phyloP scores from a whole-genome alignment of 73 alveolate genomes.

The Blepharisma stoltei region DNA sequence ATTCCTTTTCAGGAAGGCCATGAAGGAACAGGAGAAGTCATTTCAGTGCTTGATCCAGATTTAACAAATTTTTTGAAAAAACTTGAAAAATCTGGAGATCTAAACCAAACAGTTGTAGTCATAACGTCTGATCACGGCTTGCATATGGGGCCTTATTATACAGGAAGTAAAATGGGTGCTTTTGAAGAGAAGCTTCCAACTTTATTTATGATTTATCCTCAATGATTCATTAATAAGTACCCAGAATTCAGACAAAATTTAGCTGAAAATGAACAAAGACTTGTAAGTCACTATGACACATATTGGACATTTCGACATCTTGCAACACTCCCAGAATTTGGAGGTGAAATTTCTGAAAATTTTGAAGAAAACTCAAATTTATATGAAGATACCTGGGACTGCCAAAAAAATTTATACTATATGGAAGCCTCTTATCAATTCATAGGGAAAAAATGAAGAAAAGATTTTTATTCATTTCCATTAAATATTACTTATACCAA shows the following conservation, averaged over 20 bases:
- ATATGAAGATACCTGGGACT: constrained; percentile 29
- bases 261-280: neutral
- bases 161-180: constrained; percentile 6
- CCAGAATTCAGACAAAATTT: constrained; percentile 26
- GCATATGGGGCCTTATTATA: constrained; percentile 35
- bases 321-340: constrained; percentile 5
- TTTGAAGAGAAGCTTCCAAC: constrained; percentile 27
- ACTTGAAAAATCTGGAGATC: constrained; percentile 25
- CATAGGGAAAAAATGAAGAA: neutral
- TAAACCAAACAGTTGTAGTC: constrained; percentile 31
- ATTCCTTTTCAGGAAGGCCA: constrained; percentile 36
- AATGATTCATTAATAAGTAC: constrained; percentile 11
- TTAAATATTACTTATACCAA: neutral
- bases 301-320: constrained; percentile 27
- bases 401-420: neutral
- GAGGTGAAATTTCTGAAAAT: constrained; percentile 18
- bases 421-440: constrained; percentile 12
- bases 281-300: constrained; percentile 18
- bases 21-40: constrained; percentile 41
- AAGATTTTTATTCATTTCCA: neutral
- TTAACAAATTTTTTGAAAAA: constrained; percentile 21
- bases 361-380: neutral
- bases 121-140: constrained; percentile 41
- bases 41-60: constrained; percentile 13
- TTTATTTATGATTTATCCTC: constrained; percentile 16